Conservation (phyloP, 371 early-diverging fungal species). For the Funneliformis caledonium region DNA sequence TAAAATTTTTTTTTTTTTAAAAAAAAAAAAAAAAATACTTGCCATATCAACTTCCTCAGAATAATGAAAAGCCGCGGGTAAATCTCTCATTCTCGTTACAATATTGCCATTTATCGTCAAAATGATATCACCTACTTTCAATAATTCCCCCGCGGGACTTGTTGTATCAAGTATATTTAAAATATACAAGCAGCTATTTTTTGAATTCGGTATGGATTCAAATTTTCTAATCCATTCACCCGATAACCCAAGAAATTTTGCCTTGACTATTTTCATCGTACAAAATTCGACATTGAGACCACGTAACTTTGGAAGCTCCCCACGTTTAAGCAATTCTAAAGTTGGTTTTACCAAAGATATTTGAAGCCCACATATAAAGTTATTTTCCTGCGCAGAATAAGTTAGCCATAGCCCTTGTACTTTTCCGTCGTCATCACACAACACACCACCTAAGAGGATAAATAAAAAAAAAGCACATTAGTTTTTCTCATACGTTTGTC, state of each 20-base stretch:
- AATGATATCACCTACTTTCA: constrained; percentile 86
- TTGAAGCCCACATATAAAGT: constrained; percentile 68
- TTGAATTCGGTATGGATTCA: constrained; percentile 65
- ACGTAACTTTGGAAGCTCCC: constrained; percentile 55
- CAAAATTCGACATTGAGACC: constrained; percentile 75
- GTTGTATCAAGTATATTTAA: constrained; percentile 61
- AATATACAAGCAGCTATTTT: constrained; percentile 72
- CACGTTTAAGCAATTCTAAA: constrained; percentile 48
- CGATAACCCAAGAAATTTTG: constrained; percentile 76
- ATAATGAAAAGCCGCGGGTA: constrained; percentile 53
- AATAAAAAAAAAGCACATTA: not conserved
- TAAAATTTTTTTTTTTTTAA: no score
- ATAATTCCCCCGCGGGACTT: constrained; percentile 60
- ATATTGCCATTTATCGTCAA: constrained; percentile 72
- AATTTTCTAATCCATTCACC: constrained; percentile 77
- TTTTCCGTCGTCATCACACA: constrained; percentile 66
- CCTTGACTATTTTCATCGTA: constrained; percentile 79
- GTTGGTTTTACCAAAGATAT: constrained; percentile 50
- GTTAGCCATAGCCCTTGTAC: constrained; percentile 81
- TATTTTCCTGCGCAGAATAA: constrained; percentile 72
- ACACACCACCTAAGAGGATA: constrained; percentile 67
- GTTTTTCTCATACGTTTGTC: no score
- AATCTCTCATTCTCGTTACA: constrained; percentile 72
- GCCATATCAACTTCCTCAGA: constrained; percentile 55
- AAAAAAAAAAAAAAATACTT: constrained; percentile 16